Evolutionary conservation across 2,329 filamentous ascomycete species (phyloP).

Genomic region (Daldinia sp.): DNA sequence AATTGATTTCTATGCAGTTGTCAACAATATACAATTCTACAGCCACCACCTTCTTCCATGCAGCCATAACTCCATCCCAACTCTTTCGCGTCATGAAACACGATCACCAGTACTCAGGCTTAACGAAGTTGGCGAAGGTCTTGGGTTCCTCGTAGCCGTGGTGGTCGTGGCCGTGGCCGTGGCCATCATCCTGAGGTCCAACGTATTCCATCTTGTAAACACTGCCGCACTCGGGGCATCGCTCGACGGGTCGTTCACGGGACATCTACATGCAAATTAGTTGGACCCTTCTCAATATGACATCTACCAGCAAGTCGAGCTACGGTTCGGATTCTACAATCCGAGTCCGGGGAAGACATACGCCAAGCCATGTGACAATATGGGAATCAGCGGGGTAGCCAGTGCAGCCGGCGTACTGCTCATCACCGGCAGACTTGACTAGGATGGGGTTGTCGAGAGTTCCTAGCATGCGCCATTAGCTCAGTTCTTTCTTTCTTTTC

Average conservation of each 20-base stretch:
- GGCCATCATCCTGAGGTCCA: conserved; percentile 78
- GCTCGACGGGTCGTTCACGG: conserved; percentile 88
- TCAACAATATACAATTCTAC: conserved; percentile 41
- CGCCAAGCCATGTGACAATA: conserved; percentile 87
- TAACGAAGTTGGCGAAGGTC: conserved; percentile 96
- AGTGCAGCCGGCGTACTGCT: conserved; percentile 97
- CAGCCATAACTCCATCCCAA: conserved; percentile 13
- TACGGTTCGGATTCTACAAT: background rate
- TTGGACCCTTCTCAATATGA: background rate
- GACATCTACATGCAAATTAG: conserved; percentile 66
- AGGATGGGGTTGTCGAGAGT: conserved; percentile 90
- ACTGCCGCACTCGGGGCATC: conserved; percentile 95
- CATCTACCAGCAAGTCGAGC: conserved; percentile 1
- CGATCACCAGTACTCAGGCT: conserved; percentile 88
- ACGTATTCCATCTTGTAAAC: conserved; percentile 99
- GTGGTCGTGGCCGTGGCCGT: conserved; percentile 61
- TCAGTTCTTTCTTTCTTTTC: conserved; percentile 19
- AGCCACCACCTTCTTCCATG: conserved; percentile 18
- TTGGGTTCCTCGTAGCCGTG: conserved; percentile 84
- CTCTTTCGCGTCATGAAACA: conserved; percentile 4
- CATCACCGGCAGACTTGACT: conserved; percentile 90
- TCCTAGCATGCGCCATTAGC: conserved; percentile 59
- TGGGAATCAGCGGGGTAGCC: conserved; percentile 93
- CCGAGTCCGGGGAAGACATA: conserved; percentile 56
- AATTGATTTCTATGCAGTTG: conserved; percentile 40